Conservation (phyloP, 2,329 filamentous ascomycete genomes). For the Coleophoma cylindrospora region DNA sequence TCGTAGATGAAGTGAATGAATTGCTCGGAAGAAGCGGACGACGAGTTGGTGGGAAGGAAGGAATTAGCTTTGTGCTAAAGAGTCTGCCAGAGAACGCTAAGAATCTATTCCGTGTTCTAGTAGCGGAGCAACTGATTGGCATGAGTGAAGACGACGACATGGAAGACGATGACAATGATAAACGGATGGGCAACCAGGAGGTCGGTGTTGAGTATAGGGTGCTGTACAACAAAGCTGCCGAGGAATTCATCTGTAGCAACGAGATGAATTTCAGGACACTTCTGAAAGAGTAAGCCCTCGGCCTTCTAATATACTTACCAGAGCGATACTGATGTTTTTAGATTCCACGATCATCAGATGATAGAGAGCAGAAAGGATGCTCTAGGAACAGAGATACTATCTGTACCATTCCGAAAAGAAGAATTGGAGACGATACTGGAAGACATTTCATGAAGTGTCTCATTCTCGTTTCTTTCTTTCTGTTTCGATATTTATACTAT, state of each 20-base stretch:
- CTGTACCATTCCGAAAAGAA: slow-evolving; percentile 79
- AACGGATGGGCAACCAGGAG: slow-evolving; percentile 24
- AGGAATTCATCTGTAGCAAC: slow-evolving; percentile 94
- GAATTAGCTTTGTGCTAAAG: slow-evolving; percentile 84
- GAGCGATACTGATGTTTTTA: slow-evolving; percentile 30
- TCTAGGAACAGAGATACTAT: slow-evolving; percentile 78
- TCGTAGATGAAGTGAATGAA: slow-evolving; percentile 86
- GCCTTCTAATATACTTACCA: neutral
- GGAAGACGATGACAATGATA: slow-evolving; percentile 33
- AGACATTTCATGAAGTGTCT: slow-evolving; percentile 45
- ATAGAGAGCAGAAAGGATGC: slow-evolving; percentile 83
- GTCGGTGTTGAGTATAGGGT: slow-evolving; percentile 82
- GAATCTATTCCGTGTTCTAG: slow-evolving; percentile 77
- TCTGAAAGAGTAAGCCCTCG: slow-evolving; percentile 71
- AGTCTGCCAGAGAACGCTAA: slow-evolving; percentile 89
- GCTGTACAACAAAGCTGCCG: slow-evolving; percentile 90
- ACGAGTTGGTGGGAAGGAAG: slow-evolving; percentile 82
- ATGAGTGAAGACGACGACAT: slow-evolving; percentile 50
- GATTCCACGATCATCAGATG: slow-evolving; percentile 97
- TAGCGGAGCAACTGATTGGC: slow-evolving; percentile 75
- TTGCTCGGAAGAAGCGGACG: slow-evolving; percentile 76
- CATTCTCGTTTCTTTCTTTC: neutral
- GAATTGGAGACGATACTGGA: slow-evolving; percentile 88
- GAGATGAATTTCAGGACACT: slow-evolving; percentile 94
- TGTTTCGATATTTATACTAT: too few relatives aligned